Evolutionary conservation across 371 early-diverging fungal genomes (phyloP).

Genomic region (Haplosporangium sp.): DNA sequence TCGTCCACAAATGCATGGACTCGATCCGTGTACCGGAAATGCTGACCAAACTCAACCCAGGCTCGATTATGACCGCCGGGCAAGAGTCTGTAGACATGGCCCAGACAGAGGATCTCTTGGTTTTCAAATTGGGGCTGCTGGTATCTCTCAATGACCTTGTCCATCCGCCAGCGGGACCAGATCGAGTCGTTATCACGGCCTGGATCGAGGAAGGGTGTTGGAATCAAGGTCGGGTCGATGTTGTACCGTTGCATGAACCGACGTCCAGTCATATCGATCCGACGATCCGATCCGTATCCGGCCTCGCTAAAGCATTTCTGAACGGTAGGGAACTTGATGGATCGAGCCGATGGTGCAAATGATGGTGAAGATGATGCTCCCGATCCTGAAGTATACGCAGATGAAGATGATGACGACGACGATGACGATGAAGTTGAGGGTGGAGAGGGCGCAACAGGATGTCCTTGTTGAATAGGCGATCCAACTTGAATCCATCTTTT

Average conservation of each 20-base stretch:
- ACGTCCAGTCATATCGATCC: slow-evolving; percentile 43
- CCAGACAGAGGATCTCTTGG: slow-evolving; percentile 36
- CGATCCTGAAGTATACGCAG: background rate
- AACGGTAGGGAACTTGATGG: slow-evolving; percentile 15
- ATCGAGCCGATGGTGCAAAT: background rate
- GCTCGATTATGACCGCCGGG: slow-evolving; percentile 40
- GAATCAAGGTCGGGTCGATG: slow-evolving; percentile 22
- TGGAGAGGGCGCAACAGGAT: background rate
- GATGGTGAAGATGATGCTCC: background rate
- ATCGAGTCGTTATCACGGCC: slow-evolving; percentile 26
- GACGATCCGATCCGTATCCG: slow-evolving; percentile 33
- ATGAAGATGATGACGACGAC: slow-evolving; percentile 3
- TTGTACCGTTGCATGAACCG: slow-evolving; percentile 40
- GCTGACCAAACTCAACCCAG: slow-evolving; percentile 49
- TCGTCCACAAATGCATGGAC: slow-evolving; percentile 36
- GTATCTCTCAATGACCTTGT: slow-evolving; percentile 48
- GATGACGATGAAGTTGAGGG: background rate
- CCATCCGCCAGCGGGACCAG: slow-evolving; percentile 47
- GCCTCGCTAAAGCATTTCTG: slow-evolving; percentile 38
- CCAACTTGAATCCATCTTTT: slow-evolving; percentile 33
- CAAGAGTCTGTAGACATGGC: slow-evolving; percentile 42
- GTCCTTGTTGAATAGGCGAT: slow-evolving; percentile 11
- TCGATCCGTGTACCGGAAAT: slow-evolving; percentile 31
- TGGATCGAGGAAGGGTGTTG: slow-evolving; percentile 40
- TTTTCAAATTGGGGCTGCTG: slow-evolving; percentile 30